These are phyloP conservation scores for Sphagnurus paluster DNA, from an alignment of 1,284 basidiomycete species.

Conservation along the genomic window DNA sequence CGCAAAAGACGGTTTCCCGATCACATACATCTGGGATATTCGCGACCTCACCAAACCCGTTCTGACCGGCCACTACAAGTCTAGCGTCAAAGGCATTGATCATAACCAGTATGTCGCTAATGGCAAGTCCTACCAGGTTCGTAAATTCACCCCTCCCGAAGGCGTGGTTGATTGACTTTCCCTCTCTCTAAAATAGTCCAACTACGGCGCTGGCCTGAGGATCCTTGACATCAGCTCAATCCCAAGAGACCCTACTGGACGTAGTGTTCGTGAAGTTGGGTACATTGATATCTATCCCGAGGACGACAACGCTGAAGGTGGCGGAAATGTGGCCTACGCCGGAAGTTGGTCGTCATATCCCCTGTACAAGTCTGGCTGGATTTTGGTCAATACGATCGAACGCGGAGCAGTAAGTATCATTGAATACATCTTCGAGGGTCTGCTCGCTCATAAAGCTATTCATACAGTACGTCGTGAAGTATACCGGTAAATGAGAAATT, in stretches of 20 bases:
- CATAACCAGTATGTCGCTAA: slow-evolving; percentile 29
- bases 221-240: slow-evolving; percentile 27
- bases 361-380: slow-evolving; percentile 22
- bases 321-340: slow-evolving; percentile 19
- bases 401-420: slow-evolving; percentile 19
- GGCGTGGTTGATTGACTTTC: neutral
- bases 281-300: slow-evolving; percentile 14
- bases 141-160: neutral
- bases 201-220: slow-evolving; percentile 29
- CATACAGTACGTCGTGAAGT: slow-evolving; percentile 5
- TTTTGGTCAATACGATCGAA: slow-evolving; percentile 26
- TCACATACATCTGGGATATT: slow-evolving; percentile 33
- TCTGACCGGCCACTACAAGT: slow-evolving; percentile 25
- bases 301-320: slow-evolving; percentile 12
- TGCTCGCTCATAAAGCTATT: no score
- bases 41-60: slow-evolving; percentile 21
- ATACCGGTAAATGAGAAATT: slow-evolving; percentile 3
- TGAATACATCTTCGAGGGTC: no score
- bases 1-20: slow-evolving; percentile 24
- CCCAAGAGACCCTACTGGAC: slow-evolving; percentile 21
- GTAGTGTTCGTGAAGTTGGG: slow-evolving; percentile 12
- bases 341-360: slow-evolving; percentile 23
- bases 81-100: slow-evolving; percentile 23
- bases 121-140: slow-evolving; percentile 21
- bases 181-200: slow-evolving; percentile 16